phyloP scores from a whole-genome alignment of 768 basidiomycete genomes.

The Dacryopinax spathularia region DNA sequence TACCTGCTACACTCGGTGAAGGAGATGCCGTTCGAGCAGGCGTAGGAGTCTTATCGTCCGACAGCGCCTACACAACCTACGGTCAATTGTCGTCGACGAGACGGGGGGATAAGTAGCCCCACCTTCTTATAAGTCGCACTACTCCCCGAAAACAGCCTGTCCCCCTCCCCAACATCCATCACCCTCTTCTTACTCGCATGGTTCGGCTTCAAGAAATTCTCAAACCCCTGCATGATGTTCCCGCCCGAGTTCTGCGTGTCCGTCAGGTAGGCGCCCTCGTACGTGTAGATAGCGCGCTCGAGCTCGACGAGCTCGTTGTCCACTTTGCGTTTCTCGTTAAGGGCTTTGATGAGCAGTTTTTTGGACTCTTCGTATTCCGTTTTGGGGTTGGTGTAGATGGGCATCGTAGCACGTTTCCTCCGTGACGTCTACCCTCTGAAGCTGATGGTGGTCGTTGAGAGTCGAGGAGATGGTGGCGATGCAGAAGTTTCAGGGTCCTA shows the following conservation, averaged over 20 bases:
- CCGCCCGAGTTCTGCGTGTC: slow-evolving; percentile 73
- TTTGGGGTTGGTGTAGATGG: slow-evolving; percentile 7
- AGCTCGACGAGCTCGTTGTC: slow-evolving; percentile 70
- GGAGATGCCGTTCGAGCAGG: background rate
- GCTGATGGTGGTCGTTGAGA: background rate
- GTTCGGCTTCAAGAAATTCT: slow-evolving; percentile 71
- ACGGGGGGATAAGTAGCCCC: slow-evolving; percentile 1
- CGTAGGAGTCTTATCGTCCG: background rate
- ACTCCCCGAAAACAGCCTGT: slow-evolving; percentile 71
- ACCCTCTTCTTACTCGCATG: slow-evolving; percentile 45
- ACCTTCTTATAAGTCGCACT: slow-evolving; percentile 67
- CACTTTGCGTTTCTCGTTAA: slow-evolving; percentile 56
- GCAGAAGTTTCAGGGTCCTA: too few relatives aligned
- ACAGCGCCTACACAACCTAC: background rate
- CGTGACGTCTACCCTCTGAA: background rate
- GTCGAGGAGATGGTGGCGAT: background rate
- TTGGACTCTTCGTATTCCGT: slow-evolving; percentile 48
- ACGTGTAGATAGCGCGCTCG: slow-evolving; percentile 63
- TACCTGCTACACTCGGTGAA: background rate
- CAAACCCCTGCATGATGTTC: slow-evolving; percentile 79
- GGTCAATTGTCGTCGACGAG: background rate
- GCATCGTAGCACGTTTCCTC: background rate
- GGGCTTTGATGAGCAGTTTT: slow-evolving; percentile 58
- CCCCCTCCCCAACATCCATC: slow-evolving; percentile 60
- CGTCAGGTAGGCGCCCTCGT: slow-evolving; percentile 60